Evolutionary conservation across 148 eudicot genomes (phyloP).

Genomic region (Rhododendron mucronatum): DNA sequence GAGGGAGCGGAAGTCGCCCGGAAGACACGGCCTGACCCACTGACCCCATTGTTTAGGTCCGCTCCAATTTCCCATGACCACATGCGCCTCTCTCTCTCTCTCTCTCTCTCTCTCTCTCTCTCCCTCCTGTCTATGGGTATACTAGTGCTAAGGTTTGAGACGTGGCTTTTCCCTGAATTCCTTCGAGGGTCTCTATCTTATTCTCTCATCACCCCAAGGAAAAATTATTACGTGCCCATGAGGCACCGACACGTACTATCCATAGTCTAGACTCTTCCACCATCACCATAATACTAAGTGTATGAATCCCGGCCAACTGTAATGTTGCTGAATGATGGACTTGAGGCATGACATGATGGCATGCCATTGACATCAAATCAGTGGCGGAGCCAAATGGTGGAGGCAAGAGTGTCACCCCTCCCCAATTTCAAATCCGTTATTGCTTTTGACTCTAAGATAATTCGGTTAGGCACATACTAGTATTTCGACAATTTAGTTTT

Average conservation of each 20-base stretch:
- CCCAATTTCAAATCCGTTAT: no score
- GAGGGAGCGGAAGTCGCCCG: constrained; percentile 11
- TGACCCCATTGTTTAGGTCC: constrained; percentile 19
- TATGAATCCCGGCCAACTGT: no score
- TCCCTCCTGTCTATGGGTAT: background rate
- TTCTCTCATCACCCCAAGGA: background rate
- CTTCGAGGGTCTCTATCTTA: background rate
- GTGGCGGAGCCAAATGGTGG: no score
- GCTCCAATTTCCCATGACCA: constrained; percentile 27
- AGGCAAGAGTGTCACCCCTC: no score
- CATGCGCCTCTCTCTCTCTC: constrained; percentile 8
- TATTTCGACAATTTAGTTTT: no score
- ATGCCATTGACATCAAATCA: no score
- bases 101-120: background rate
- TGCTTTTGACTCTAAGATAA: no score
- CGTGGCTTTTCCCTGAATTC: constrained; percentile 1
- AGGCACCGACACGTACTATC: background rate
- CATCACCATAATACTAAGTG: background rate
- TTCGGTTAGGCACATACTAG: no score
- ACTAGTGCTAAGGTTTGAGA: background rate
- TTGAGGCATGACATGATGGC: no score
- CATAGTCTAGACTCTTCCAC: background rate
- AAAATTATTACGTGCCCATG: background rate
- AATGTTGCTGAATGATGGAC: no score
- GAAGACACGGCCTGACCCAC: constrained; percentile 30